These are phyloP conservation scores for Santalum album DNA, from an alignment of 164 flowering plant genomes.

Conservation along the genomic window DNA sequence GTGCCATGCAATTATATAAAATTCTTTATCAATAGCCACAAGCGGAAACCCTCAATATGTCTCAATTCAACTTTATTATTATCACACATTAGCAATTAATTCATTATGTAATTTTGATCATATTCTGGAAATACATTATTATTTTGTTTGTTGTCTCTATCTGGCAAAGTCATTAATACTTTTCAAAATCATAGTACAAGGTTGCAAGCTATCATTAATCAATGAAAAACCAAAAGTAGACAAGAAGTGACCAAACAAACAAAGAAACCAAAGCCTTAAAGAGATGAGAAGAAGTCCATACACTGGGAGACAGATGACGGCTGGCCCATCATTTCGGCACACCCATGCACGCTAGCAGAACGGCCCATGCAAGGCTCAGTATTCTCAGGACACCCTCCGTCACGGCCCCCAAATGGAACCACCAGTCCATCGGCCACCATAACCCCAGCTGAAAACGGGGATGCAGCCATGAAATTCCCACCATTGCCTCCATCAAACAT, in stretches of 20 bases:
- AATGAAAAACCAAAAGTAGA: background rate
- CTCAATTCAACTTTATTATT: too few relatives aligned
- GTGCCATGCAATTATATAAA: too few relatives aligned
- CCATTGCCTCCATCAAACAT: constrained; percentile 53
- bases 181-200: too few relatives aligned
- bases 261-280: background rate
- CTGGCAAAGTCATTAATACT: too few relatives aligned
- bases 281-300: constrained; percentile 4
- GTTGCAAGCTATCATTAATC: too few relatives aligned
- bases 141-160: too few relatives aligned
- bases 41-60: too few relatives aligned
- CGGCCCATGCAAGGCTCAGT: constrained; percentile 66
- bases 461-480: constrained; percentile 31
- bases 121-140: too few relatives aligned
- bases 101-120: too few relatives aligned
- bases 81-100: too few relatives aligned
- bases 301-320: constrained; percentile 21
- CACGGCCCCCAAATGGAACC: constrained; percentile 17
- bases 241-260: background rate
- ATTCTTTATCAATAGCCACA: too few relatives aligned
- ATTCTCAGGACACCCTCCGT: constrained; percentile 18
- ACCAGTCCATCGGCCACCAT: constrained; percentile 34
- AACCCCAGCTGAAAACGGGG: constrained; percentile 68
- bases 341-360: background rate
- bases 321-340: background rate